Percentiles rank a stretch among this genome's conserved stretches.
phyloP scores from a whole-genome alignment of 495 filamentous ascomycete genomes.

The Lophiostoma macrostomum region DNA sequence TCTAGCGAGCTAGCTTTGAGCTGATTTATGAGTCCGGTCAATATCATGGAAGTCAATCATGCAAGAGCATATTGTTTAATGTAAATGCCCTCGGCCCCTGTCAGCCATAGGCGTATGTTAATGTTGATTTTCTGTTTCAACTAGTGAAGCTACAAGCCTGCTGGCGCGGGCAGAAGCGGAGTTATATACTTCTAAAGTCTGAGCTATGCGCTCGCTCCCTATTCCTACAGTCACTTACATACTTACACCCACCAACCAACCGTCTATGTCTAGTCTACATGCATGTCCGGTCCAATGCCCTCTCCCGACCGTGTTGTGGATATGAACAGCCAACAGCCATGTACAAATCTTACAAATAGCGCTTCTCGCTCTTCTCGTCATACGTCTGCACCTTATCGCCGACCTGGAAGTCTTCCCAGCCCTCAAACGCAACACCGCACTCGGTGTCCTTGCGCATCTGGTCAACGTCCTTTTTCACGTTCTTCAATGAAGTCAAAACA shows the following conservation, averaged over 20 bases:
- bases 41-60: neutral
- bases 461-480: slow-evolving; percentile 82
- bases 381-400: slow-evolving; percentile 87
- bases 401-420: slow-evolving; percentile 70
- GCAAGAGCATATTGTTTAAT: no score
- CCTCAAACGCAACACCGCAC: slow-evolving; percentile 84
- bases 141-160: neutral
- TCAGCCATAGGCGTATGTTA: no score
- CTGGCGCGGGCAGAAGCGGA: neutral
- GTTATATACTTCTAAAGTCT: no score
- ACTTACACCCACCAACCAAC: no score
- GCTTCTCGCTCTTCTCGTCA: slow-evolving; percentile 72
- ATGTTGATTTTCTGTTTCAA: neutral
- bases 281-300: no score
- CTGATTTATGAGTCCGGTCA: neutral
- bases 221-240: no score
- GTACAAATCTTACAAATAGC: slow-evolving; percentile 53
- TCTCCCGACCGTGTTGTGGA: no score
- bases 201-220: no score
- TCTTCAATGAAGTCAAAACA: slow-evolving; percentile 73
- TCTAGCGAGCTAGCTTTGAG: neutral
- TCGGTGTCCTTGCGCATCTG: slow-evolving; percentile 90
- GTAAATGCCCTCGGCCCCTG: no score
- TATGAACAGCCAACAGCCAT: neutral
- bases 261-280: no score